These are phyloP conservation scores for Cochlearia excelsa DNA, from an alignment of 345 rosid species.

Conservation along the genomic window DNA sequence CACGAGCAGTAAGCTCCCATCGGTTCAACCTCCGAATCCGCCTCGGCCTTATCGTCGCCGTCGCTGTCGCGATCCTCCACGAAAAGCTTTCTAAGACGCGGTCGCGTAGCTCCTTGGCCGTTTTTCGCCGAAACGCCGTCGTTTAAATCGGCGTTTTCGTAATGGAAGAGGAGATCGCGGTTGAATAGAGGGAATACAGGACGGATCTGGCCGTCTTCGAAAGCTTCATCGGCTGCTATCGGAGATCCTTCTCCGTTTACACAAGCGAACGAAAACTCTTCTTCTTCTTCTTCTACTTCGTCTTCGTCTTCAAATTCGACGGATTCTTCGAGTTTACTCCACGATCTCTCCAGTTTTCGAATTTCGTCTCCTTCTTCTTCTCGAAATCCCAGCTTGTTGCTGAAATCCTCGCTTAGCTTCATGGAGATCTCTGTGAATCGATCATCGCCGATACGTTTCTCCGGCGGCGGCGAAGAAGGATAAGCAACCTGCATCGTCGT, in stretches of 20 bases:
- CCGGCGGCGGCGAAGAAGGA: slow-evolving; percentile 21
- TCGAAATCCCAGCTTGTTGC: slow-evolving; percentile 11
- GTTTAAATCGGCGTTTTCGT: slow-evolving; percentile 5
- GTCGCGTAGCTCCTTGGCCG: slow-evolving; percentile 1
- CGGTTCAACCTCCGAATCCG: slow-evolving; percentile 8
- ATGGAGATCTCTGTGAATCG: slow-evolving; percentile 18
- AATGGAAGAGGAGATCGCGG: slow-evolving; percentile 34
- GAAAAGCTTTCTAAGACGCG: slow-evolving; percentile 44
- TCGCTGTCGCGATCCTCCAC: slow-evolving; percentile 32
- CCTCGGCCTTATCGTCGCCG: neutral
- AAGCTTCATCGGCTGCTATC: slow-evolving; percentile 48
- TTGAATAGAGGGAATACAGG: slow-evolving; percentile 50
- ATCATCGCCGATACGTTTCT: slow-evolving; percentile 19
- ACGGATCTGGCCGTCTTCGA: slow-evolving; percentile 55
- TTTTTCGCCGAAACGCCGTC: slow-evolving; percentile 8
- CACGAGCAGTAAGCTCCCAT: slow-evolving; percentile 43
- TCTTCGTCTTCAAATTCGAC: slow-evolving; percentile 22
- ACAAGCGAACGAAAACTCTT: slow-evolving; percentile 50
- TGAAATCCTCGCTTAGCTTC: slow-evolving; percentile 29
- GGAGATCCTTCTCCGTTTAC: slow-evolving; percentile 39
- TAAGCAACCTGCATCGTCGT: slow-evolving; percentile 29
- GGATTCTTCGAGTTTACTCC: slow-evolving; percentile 36
- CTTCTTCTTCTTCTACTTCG: slow-evolving; percentile 33
- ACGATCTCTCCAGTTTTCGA: slow-evolving; percentile 26
- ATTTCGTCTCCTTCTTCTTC: slow-evolving; percentile 8